phyloP scores from a whole-genome alignment of 1,284 basidiomycete genomes.

The Pseudozyma hubeiensis region DNA sequence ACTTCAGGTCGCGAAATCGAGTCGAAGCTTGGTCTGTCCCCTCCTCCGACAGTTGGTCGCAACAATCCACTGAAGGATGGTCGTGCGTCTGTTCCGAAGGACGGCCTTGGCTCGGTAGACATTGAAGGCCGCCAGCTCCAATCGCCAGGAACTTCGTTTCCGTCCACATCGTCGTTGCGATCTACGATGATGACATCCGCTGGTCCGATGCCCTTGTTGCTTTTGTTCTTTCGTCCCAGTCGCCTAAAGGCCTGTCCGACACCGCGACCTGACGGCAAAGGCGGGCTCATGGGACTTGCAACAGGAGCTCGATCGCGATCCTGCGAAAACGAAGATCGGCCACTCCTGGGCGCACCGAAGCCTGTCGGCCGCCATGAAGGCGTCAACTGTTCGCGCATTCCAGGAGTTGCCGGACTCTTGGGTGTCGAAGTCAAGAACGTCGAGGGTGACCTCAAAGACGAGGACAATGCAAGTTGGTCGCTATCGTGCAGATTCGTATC shows the following conservation, averaged over 20 bases:
- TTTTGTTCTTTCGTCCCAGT: conserved; percentile 24
- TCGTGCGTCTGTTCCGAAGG: conserved; percentile 25
- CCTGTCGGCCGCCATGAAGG: conserved; percentile 33
- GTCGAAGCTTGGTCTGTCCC: conserved; percentile 23
- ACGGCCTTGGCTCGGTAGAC: conserved; percentile 26
- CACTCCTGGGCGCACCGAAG: conserved; percentile 19
- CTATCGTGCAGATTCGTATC: background rate
- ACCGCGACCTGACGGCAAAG: conserved; percentile 13
- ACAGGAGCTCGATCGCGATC: conserved; percentile 46
- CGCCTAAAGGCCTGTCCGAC: conserved; percentile 30
- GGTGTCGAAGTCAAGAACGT: conserved; percentile 12
- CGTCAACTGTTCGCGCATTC: conserved; percentile 23
- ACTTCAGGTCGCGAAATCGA: conserved; percentile 17
- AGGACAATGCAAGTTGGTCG: conserved; percentile 1
- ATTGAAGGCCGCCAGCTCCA: conserved; percentile 21
- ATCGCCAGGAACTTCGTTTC: background rate
- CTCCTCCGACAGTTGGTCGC: conserved; percentile 16
- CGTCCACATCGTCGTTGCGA: conserved; percentile 9
- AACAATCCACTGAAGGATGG: conserved; percentile 23
- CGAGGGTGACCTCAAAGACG: conserved; percentile 9
- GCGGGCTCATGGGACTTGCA: conserved; percentile 40
- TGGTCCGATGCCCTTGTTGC: conserved; percentile 34
- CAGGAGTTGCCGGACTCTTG: conserved; percentile 20
- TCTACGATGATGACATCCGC: conserved; percentile 20
- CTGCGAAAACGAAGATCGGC: conserved; percentile 41